These are phyloP conservation scores for Hemileccinum impolitum DNA, from an alignment of 768 basidiomycete species.

Conservation along the genomic window DNA sequence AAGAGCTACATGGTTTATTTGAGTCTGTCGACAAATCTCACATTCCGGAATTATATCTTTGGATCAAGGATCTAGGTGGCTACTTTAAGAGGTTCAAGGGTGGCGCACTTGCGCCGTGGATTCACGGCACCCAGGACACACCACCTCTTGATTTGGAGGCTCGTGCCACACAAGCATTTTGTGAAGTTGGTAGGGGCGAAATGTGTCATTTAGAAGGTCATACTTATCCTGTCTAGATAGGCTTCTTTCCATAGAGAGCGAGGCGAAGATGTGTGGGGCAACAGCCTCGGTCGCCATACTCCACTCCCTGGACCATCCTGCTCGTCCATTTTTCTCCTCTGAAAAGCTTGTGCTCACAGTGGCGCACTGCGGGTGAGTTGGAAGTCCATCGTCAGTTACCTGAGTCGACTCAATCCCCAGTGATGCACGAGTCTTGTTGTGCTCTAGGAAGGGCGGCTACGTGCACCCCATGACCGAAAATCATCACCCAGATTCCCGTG, in stretches of 20 bases:
- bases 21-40: constrained; percentile 70
- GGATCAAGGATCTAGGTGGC: constrained; percentile 78
- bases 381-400: constrained; percentile 14
- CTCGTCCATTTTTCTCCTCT: constrained; percentile 80
- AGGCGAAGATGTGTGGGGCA: constrained; percentile 77
- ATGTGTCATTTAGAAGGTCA: constrained; percentile 1
- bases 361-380: constrained; percentile 81
- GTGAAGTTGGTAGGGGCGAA: constrained; percentile 55
- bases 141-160: constrained; percentile 72
- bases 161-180: constrained; percentile 81
- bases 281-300: constrained; percentile 89
- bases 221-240: constrained; percentile 48
- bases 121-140: constrained; percentile 29
- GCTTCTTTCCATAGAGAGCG: constrained; percentile 61
- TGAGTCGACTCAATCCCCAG: constrained; percentile 37
- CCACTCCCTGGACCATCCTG: constrained; percentile 83
- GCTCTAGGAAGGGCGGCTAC: constrained; percentile 65
- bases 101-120: constrained; percentile 73
- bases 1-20: constrained; percentile 82
- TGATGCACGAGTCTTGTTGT: constrained; percentile 86
- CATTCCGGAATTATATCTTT: constrained; percentile 72
- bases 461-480: constrained; percentile 89
- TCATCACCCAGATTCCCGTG: constrained; percentile 90
- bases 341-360: constrained; percentile 75
- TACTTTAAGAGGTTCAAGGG: constrained; percentile 90